Conservation (phyloP, 2,329 filamentous ascomycete genomes). For the Trichoderma polysporum region DNA sequence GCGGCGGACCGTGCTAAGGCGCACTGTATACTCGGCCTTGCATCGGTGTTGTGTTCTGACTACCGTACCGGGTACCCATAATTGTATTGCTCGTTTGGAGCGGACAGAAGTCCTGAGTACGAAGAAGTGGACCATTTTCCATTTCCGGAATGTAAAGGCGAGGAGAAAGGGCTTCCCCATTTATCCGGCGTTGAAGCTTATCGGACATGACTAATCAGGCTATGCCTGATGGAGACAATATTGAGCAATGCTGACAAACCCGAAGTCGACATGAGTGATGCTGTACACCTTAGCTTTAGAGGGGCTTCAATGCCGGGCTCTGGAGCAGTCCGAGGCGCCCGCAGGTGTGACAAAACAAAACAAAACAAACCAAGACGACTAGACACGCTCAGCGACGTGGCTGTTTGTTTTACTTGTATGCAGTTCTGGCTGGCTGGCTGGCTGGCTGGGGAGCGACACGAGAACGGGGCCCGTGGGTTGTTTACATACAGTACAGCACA, state of each 20-base stretch:
- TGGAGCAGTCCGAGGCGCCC: constrained; percentile 3
- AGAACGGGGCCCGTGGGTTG: too few relatives aligned
- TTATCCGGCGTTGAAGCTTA: constrained; percentile 5
- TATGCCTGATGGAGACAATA: background rate
- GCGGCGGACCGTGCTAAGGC: background rate
- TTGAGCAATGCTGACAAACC: constrained; percentile 20
- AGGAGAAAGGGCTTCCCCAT: background rate
- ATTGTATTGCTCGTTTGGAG: background rate
- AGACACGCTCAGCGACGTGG: background rate
- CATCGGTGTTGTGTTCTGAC: background rate
- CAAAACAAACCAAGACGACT: background rate
- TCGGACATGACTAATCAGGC: constrained; percentile 13
- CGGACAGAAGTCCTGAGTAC: background rate
- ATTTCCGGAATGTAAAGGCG: background rate
- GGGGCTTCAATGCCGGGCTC: background rate
- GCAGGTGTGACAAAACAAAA: background rate
- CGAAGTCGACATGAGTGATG: background rate
- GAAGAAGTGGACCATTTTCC: background rate
- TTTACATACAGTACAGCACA: too few relatives aligned
- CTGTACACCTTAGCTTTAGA: background rate
- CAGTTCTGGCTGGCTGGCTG: too few relatives aligned
- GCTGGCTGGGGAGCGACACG: too few relatives aligned
- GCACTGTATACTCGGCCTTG: background rate
- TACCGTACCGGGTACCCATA: background rate
- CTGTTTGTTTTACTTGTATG: too few relatives aligned